Conservation (phyloP, 169 alveolate genomes). For the Eimeria acervulina region DNA sequence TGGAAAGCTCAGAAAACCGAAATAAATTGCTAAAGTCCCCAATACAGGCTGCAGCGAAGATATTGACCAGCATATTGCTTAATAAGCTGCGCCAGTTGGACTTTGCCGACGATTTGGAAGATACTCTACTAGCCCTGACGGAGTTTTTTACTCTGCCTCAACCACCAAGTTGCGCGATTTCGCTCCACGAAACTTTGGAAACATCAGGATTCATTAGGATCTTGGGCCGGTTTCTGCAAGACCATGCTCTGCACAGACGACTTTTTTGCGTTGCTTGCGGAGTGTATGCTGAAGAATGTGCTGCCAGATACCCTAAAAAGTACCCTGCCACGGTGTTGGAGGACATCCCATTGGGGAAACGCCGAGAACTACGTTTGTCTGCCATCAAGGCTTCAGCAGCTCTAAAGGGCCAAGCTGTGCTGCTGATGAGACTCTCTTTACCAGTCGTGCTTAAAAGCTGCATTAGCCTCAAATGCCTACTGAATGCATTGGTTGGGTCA, state of each 20-base stretch:
- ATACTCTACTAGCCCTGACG: constrained; percentile 41
- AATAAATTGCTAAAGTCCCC: not conserved
- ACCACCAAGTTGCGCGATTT: not conserved
- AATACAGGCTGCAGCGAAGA: constrained; percentile 46
- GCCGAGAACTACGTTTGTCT: constrained; percentile 63
- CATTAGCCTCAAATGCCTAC: not conserved
- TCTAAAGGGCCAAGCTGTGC: constrained; percentile 38
- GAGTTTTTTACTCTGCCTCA: not conserved
- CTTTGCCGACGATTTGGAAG: not conserved
- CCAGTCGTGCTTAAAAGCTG: not conserved
- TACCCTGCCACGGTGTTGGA: constrained; percentile 10
- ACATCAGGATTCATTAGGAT: not conserved
- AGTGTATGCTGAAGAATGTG: constrained; percentile 38
- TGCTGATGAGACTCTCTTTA: not conserved
- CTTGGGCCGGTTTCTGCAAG: not conserved
- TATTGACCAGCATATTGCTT: constrained; percentile 25
- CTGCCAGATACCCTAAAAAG: constrained; percentile 43
- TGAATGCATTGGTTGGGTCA: not conserved
- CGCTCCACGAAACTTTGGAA: not conserved
- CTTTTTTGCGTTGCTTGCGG: constrained; percentile 21
- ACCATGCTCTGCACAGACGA: constrained; percentile 26
- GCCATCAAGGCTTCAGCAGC: constrained; percentile 45
- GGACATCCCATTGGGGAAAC: constrained; percentile 55
- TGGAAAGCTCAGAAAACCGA: not conserved
- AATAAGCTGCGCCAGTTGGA: not conserved